Conservation (phyloP, 2,329 filamentous ascomycete species). For the Pseudogymnoascus sp. region DNA sequence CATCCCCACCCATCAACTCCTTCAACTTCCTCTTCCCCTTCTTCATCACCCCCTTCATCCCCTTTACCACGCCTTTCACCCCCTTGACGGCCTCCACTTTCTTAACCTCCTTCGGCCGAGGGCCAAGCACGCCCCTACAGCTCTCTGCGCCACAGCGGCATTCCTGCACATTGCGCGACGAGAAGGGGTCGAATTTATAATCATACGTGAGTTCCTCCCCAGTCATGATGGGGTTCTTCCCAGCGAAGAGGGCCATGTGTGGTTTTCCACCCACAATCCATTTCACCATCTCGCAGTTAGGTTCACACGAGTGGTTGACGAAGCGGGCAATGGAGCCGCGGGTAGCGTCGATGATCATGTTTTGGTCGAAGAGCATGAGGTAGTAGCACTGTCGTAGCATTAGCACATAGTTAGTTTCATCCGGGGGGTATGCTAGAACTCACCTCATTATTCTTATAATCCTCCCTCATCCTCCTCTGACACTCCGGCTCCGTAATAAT, state of each 20-base stretch:
- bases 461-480: conserved; percentile 84
- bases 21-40: conserved; percentile 7
- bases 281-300: conserved; percentile 97
- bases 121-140: conserved; percentile 59
- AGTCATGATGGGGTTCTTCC: conserved; percentile 81
- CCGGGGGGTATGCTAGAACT: too few species aligned
- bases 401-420: too few species aligned
- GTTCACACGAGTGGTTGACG: conserved; percentile 94
- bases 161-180: conserved; percentile 61
- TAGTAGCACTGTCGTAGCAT: conserved; percentile 93
- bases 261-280: conserved; percentile 93
- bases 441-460: conserved; percentile 81
- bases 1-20: background rate
- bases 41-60: background rate
- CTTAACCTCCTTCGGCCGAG: conserved; percentile 47
- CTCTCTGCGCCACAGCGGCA: conserved; percentile 59
- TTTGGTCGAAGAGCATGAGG: conserved; percentile 96
- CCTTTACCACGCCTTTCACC: background rate
- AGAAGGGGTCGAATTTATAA: conserved; percentile 67
- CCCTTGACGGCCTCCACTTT: background rate
- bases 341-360: conserved; percentile 97
- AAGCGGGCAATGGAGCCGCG: conserved; percentile 94
- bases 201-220: conserved; percentile 97
- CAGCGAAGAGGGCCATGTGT: conserved; percentile 93
- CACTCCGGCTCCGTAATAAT: conserved; percentile 95